Evolutionary conservation across 805 yeast species (phyloP), one percentile per base, ranked within the genome.

Genomic region (Wickerhamomyces bisporus): DNA sequence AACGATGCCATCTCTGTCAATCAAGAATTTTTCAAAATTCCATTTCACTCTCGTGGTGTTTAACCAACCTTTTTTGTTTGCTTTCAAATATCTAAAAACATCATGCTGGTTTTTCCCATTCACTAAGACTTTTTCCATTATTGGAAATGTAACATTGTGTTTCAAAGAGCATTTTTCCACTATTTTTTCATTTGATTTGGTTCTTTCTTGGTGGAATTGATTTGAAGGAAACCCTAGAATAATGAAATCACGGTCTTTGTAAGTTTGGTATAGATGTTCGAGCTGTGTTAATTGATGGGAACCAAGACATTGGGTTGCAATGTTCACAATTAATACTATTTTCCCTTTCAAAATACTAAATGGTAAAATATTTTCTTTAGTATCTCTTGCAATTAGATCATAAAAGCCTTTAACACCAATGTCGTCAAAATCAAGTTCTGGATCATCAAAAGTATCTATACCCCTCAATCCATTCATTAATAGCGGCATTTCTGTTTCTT

Each of bases 141-240:
- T 71, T 20, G 93, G 93, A 79, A 86, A 86, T n/a, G 77, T 65
- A 32, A 84, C 93, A 37, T 89, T 86, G 59, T 73, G 86, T 63
- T 79, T 83, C 49, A 71, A 56, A 31, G 75, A 63, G 62, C 96
- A 88, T 65, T 83, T 84, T 32, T 70, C 61, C 16, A 77, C 79
- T 47, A 86, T 86, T 53, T 84, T 88, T 40, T 78, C 73, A 35
- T 74, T 77, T 3, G 74, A 55, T 4, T 79, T 80, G 49, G 93
- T 81, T 62, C 89, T 86, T 68, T 93, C 83, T 50, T 75, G 66
- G 18, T 83, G 89, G 58, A 88, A 88, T 59, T 87, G 96, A 64
- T 86, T 85, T 63, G 96, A 86, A 24, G 97, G 97, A 73, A 88
- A 87, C 0, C 88, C 96, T 26, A 88, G 47, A 20, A 88, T 70